These are phyloP conservation scores for Globisporangium nodosum DNA, from an alignment of 352 stramenopile genomes.

Conservation along the genomic window DNA sequence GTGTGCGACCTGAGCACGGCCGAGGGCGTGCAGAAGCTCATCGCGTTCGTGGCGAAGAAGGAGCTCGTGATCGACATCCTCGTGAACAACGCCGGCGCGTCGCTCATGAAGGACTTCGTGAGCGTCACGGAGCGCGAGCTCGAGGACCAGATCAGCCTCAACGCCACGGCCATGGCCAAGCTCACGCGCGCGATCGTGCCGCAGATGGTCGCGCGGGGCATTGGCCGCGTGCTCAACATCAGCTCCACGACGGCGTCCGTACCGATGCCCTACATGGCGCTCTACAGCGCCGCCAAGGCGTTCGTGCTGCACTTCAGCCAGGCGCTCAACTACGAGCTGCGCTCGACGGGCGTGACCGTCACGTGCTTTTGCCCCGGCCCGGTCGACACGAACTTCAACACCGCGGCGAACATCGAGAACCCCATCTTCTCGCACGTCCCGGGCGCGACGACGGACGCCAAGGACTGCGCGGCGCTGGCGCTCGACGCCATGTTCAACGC, in stretches of 20 bases:
- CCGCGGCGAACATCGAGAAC: conserved; percentile 28
- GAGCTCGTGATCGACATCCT: conserved; percentile 77
- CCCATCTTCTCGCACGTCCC: conserved; percentile 33
- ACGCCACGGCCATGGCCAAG: conserved; percentile 57
- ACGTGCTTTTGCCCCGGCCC: conserved; percentile 74
- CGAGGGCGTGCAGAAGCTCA: conserved; percentile 46
- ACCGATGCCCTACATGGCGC: conserved; percentile 49
- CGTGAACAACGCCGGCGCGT: conserved; percentile 72
- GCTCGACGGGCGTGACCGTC: conserved; percentile 63
- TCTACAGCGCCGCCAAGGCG: conserved; percentile 80
- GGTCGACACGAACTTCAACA: conserved; percentile 67
- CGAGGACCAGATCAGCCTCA: conserved; percentile 63
- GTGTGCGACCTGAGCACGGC: conserved; percentile 48
- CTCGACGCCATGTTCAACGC: conserved; percentile 58
- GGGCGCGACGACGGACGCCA: conserved; percentile 25
- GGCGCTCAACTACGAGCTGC: conserved; percentile 78
- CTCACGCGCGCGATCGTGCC: conserved; percentile 61
- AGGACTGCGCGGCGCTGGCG: conserved; percentile 34
- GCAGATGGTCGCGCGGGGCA: conserved; percentile 61
- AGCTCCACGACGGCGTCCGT: conserved; percentile 46
- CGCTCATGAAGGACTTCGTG: conserved; percentile 37
- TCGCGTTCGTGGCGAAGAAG: conserved; percentile 49
- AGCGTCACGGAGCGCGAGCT: conserved; percentile 32
- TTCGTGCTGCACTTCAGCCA: conserved; percentile 74
- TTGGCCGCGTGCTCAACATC: conserved; percentile 81